Evolutionary conservation across 202 grass and related monocot species (phyloP).

Genomic region (Eragrostis tef): DNA sequence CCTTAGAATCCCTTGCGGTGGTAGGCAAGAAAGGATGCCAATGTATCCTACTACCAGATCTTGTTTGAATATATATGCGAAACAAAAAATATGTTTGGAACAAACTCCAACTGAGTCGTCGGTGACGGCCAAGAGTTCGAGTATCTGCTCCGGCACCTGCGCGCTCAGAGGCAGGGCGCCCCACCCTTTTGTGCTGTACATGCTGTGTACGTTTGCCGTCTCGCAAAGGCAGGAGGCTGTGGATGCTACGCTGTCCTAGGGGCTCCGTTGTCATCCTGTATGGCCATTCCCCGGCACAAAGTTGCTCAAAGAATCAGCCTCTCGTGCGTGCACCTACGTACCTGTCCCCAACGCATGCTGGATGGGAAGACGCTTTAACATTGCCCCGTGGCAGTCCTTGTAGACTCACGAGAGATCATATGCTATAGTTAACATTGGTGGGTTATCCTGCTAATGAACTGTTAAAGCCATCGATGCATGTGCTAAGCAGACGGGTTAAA

Average conservation of each 20-base stretch:
- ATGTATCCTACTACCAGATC: too few species aligned
- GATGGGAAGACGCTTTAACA: not conserved
- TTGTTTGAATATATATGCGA: too few species aligned
- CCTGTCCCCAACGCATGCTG: not conserved
- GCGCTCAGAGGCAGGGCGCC: not conserved
- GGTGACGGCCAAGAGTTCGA: not conserved
- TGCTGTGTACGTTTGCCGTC: not conserved
- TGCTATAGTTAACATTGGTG: not conserved
- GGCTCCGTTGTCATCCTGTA: not conserved
- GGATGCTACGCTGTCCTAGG: not conserved
- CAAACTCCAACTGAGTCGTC: not conserved
- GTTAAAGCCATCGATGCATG: not conserved
- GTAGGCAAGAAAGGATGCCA: too few species aligned
- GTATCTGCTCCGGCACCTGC: not conserved
- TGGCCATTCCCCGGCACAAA: slow-evolving; percentile 10
- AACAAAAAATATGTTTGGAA: too few species aligned
- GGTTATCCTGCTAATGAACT: slow-evolving; percentile 2
- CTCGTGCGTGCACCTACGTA: not conserved
- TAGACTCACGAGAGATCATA: not conserved
- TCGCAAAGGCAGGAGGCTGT: not conserved
- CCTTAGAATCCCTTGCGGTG: too few species aligned
- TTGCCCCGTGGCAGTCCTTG: not conserved
- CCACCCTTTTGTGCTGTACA: too few species aligned
- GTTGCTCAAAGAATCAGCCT: slow-evolving; percentile 20
- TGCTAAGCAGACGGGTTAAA: slow-evolving; percentile 8